phyloP scores from a whole-genome alignment of 2,329 filamentous ascomycete genomes.

The Fusarium drepaniforme region DNA sequence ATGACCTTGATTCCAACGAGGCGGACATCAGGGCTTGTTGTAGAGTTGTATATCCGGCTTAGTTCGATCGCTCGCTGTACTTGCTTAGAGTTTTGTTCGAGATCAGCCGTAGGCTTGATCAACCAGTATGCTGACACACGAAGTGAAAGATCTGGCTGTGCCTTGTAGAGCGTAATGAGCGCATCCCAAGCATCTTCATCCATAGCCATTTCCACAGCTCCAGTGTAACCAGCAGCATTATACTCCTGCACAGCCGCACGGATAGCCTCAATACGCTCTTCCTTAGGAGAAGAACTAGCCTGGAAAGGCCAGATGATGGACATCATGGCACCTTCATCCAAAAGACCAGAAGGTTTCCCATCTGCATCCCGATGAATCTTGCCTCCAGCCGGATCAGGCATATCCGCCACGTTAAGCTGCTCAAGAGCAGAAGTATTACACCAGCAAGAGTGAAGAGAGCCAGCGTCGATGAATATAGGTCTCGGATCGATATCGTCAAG shows the following conservation, averaged over 20 bases:
- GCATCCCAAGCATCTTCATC: conserved; percentile 67
- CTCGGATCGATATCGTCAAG: conserved; percentile 65
- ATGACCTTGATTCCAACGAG: conserved; percentile 73
- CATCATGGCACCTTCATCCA: not conserved
- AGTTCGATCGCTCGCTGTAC: conserved; percentile 63
- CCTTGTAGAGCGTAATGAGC: conserved; percentile 55
- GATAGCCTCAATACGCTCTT: conserved; percentile 60
- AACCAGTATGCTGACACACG: conserved; percentile 68
- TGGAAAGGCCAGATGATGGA: conserved; percentile 58
- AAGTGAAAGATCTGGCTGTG: conserved; percentile 48
- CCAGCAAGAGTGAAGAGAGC: conserved; percentile 66
- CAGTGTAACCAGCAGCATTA: conserved; percentile 64
- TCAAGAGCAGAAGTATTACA: conserved; percentile 63
- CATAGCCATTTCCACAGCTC: conserved; percentile 71
- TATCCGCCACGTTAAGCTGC: conserved; percentile 59
- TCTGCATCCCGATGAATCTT: not conserved
- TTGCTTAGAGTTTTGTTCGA: conserved; percentile 54
- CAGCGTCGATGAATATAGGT: conserved; percentile 67
- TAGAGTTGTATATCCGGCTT: conserved; percentile 47
- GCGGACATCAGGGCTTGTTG: conserved; percentile 54
- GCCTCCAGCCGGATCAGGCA: conserved; percentile 39
- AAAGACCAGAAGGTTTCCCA: not conserved
- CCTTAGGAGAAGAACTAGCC: conserved; percentile 58
- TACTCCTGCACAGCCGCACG: conserved; percentile 62
- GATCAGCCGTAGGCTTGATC: conserved; percentile 57